Conservation (phyloP, 208 protist species). For the Trypanosoma scelopori region DNA sequence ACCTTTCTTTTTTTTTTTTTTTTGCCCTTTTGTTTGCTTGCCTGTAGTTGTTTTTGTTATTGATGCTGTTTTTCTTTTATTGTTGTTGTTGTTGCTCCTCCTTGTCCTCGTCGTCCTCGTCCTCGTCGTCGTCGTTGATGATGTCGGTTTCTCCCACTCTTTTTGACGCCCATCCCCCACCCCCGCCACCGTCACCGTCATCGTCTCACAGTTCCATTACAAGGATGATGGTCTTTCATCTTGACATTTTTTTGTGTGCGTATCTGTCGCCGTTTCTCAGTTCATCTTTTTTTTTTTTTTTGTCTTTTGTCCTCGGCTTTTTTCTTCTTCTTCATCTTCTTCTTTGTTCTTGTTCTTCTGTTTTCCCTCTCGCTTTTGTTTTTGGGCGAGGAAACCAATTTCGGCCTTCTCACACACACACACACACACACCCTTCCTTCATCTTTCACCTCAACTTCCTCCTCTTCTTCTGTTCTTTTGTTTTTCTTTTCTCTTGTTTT, state of each 20-base stretch:
- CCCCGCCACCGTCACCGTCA: too few species aligned
- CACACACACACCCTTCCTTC: background rate
- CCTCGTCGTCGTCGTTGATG: too few species aligned
- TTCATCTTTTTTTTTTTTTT: slow-evolving; percentile 2
- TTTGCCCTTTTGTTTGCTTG: background rate
- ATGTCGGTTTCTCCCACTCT: too few species aligned
- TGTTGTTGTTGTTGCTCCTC: too few species aligned
- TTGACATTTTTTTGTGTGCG: too few species aligned
- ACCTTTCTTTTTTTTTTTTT: background rate
- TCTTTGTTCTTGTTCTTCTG: slow-evolving; percentile 6
- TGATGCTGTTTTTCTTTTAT: too few species aligned
- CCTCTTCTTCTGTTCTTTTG: background rate
- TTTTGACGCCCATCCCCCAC: too few species aligned
- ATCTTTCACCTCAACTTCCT: background rate
- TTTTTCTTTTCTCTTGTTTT: slow-evolving; percentile 10
- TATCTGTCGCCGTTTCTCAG: too few species aligned
- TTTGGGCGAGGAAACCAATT: background rate
- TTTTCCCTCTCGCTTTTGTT: slow-evolving; percentile 2
- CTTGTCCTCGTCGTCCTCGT: too few species aligned
- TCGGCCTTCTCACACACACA: too few species aligned
- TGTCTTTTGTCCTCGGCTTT: background rate
- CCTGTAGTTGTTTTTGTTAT: too few species aligned
- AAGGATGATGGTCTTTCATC: background rate
- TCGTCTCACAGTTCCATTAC: too few species aligned
- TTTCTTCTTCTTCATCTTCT: background rate